A percentile compares a stretch with the other conserved stretches of the same genome.
phyloP scores from a whole-genome alignment of 2,329 filamentous ascomycete genomes.

The Talaromyces sp. region DNA sequence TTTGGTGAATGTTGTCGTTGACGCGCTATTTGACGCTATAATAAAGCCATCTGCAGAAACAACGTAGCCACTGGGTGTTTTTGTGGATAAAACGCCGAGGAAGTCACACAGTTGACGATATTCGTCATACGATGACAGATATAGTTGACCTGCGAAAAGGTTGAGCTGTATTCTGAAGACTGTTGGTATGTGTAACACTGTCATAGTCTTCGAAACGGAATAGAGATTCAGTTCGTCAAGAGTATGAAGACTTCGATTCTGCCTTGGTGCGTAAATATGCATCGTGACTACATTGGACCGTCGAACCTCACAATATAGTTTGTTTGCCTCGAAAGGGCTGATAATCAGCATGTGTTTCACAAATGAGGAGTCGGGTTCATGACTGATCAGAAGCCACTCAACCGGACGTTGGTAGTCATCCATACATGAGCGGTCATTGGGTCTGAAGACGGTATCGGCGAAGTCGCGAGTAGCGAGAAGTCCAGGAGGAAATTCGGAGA shows the following conservation, averaged over 20 bases:
- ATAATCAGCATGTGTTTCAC: not conserved
- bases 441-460: not conserved
- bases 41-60: not conserved
- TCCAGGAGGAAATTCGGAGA: not conserved
- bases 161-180: not conserved
- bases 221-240: not conserved
- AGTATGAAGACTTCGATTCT: not conserved
- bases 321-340: not conserved
- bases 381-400: not conserved
- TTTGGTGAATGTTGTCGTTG: not conserved
- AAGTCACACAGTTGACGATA: not conserved
- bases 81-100: not conserved
- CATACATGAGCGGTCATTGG: not conserved
- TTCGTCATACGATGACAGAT: not conserved
- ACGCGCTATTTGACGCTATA: not conserved
- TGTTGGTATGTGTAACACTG: not conserved
- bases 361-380: not conserved
- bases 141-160: not conserved
- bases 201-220: not conserved
- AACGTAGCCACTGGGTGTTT: not conserved
- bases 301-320: not conserved
- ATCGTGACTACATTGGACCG: not conserved
- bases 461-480: not conserved
- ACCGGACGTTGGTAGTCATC: not conserved
- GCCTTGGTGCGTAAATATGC: not conserved